phyloP scores from a whole-genome alignment of 2,329 filamentous ascomycete species.

The Fusarium acutatum region DNA sequence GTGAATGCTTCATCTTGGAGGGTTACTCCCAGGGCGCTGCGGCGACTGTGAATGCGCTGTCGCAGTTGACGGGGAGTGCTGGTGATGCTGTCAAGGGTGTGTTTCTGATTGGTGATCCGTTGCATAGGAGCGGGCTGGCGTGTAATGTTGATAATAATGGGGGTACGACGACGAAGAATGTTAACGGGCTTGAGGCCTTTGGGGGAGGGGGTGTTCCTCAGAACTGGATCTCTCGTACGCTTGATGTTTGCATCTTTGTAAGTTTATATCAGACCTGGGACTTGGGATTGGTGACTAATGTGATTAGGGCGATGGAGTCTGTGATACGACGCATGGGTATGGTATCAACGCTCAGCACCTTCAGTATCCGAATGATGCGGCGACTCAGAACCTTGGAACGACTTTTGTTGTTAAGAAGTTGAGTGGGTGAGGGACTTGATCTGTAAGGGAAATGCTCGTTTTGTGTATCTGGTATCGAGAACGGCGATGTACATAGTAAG shows the following conservation, averaged over 20 bases:
- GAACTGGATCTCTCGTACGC: not conserved
- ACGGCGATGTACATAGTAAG: not conserved
- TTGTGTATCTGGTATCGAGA: not conserved
- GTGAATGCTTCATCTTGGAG: constrained; percentile 10
- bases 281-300: not conserved
- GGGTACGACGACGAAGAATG: constrained; percentile 7
- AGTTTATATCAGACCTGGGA: not conserved
- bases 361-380: not conserved
- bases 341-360: constrained; percentile 11
- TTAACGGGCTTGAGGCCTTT: not conserved
- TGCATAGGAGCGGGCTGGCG: not conserved
- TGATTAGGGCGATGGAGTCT: constrained; percentile 7
- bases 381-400: constrained; percentile 9
- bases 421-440: not conserved
- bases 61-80: constrained; percentile 3
- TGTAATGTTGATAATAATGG: constrained; percentile 14
- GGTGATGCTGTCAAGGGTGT: constrained; percentile 1
- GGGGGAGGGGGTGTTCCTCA: not conserved
- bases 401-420: constrained; percentile 8
- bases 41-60: constrained; percentile 7
- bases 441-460: too few relatives aligned
- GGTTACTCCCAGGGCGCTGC: constrained; percentile 15
- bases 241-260: constrained; percentile 13
- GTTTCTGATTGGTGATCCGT: constrained; percentile 3
- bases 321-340: constrained; percentile 1